Conservation (phyloP, 2,329 filamentous ascomycete species). For the Cladorrhinum sp. region DNA sequence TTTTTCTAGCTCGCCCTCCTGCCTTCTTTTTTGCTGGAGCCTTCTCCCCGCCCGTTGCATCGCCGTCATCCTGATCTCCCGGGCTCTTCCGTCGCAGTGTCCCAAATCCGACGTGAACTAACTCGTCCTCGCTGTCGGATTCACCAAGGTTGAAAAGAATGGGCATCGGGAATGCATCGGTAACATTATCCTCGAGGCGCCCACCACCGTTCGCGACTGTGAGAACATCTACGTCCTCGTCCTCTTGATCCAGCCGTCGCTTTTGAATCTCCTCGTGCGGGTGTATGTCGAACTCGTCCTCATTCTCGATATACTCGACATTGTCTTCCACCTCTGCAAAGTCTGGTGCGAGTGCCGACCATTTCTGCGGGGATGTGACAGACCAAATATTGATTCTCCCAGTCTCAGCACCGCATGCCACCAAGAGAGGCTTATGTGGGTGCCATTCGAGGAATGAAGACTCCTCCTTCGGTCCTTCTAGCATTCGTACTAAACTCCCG, state of each 20-base stretch:
- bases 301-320: slow-evolving; percentile 89
- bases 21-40: slow-evolving; percentile 41
- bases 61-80: slow-evolving; percentile 66
- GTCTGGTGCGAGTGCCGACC: slow-evolving; percentile 94
- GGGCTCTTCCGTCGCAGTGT: slow-evolving; percentile 86
- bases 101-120: slow-evolving; percentile 64
- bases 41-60: slow-evolving; percentile 47
- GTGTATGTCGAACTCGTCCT: slow-evolving; percentile 98
- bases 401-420: slow-evolving; percentile 87
- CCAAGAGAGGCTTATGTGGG: slow-evolving; percentile 79
- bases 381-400: slow-evolving; percentile 96
- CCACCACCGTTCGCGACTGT: slow-evolving; percentile 62
- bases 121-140: slow-evolving; percentile 93
- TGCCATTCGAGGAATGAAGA: slow-evolving; percentile 88
- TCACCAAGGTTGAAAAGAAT: slow-evolving; percentile 90
- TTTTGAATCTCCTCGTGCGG: slow-evolving; percentile 93
- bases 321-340: slow-evolving; percentile 98
- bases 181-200: slow-evolving; percentile 51
- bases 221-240: slow-evolving; percentile 89
- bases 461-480: slow-evolving; percentile 95
- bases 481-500: slow-evolving; percentile 91
- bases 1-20: slow-evolving; percentile 42
- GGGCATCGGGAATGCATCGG: slow-evolving; percentile 75
- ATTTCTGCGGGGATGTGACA: slow-evolving; percentile 90
- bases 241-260: slow-evolving; percentile 82